Conservation (phyloP, 495 filamentous ascomycete genomes). For the Talaromyces thailandensis region DNA sequence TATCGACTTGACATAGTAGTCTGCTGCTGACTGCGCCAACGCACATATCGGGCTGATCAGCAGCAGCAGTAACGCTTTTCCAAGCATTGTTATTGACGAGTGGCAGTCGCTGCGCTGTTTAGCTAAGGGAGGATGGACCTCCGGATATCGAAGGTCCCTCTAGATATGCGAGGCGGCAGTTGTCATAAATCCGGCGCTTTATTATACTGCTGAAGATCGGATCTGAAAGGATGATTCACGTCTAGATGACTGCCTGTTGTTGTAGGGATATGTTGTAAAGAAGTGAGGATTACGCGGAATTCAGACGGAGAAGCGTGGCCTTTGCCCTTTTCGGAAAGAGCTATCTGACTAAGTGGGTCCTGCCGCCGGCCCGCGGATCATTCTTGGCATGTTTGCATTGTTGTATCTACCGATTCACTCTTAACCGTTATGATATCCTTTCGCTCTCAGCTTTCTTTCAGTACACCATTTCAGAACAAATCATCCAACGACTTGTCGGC, state of each 20-base stretch:
- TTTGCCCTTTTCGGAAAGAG: not conserved
- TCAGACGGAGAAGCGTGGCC: not conserved
- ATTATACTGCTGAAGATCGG: not conserved
- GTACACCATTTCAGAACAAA: constrained; percentile 49
- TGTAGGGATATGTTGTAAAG: not conserved
- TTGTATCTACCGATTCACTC: not conserved
- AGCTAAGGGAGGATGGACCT: not conserved
- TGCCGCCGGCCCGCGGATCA: not conserved
- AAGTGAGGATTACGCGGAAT: not conserved
- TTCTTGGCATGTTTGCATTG: not conserved
- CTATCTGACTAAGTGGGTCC: not conserved
- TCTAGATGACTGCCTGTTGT: not conserved
- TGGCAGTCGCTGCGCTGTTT: not conserved
- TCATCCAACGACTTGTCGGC: constrained; percentile 87
- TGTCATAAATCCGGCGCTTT: not conserved
- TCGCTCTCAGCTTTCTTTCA: not conserved
- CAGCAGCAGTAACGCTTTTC: not conserved
- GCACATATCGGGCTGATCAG: constrained; percentile 2
- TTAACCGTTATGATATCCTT: not conserved
- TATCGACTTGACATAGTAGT: constrained; percentile 80
- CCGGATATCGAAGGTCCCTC: not conserved
- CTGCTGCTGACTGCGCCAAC: constrained; percentile 55
- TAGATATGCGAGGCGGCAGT: not conserved
- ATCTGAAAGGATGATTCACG: not conserved
- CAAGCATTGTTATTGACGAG: not conserved